Percentiles rank a stretch among this genome's conserved stretches.
phyloP scores from a whole-genome alignment of 1,284 basidiomycete species.

The Ustilago shanxiensis region DNA sequence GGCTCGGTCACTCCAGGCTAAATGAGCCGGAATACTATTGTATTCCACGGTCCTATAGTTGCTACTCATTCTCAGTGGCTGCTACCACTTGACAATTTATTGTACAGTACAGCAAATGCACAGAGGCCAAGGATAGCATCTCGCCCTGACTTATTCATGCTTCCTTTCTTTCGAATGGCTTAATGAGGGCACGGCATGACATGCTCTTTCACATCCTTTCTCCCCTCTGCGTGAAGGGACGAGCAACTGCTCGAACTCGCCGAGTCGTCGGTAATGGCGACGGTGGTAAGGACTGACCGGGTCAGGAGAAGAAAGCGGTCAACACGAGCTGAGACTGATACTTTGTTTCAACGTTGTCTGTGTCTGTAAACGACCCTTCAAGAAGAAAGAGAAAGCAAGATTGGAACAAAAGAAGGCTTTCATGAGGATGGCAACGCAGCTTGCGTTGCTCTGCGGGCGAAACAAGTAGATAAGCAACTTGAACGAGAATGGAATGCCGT shows the following conservation, averaged over 20 bases:
- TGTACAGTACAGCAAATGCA: not conserved
- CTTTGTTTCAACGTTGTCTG: too few species aligned
- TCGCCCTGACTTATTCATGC: not conserved
- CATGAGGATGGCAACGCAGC: too few species aligned
- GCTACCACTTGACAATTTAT: not conserved
- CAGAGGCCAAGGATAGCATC: not conserved
- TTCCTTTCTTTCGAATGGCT: not conserved
- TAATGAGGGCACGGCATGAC: not conserved
- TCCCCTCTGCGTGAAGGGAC: not conserved
- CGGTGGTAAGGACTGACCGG: not conserved
- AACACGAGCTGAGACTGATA: not conserved
- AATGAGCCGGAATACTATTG: slow-evolving; percentile 2
- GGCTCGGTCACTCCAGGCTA: not conserved
- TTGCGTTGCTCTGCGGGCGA: too few species aligned
- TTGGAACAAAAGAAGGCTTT: too few species aligned
- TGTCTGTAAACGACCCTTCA: too few species aligned
- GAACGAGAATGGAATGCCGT: not conserved
- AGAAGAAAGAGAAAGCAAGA: not conserved
- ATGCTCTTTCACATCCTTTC: not conserved
- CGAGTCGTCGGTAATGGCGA: not conserved
- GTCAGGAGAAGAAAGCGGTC: not conserved
- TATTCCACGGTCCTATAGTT: not conserved
- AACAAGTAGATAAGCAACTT: too few species aligned
- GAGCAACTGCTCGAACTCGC: not conserved
- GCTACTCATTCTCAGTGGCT: not conserved